phyloP scores from a whole-genome alignment of 2,329 filamentous ascomycete species.

The Stagonosporopsis chrysanthemi region DNA sequence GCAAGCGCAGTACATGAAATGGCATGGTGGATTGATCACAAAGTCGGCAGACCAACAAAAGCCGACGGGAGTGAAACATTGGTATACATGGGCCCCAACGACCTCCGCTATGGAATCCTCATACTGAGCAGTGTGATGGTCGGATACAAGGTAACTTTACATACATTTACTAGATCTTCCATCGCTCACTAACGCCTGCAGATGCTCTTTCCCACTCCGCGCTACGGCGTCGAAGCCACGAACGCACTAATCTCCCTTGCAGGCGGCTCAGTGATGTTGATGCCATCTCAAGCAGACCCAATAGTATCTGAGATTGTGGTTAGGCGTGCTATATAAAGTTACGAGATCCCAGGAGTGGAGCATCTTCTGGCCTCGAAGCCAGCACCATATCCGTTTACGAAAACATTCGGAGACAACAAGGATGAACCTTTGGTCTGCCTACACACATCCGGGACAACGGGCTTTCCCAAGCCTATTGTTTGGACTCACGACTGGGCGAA shows the following conservation, averaged over 20 bases:
- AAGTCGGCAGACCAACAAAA: neutral
- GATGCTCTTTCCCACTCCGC: neutral
- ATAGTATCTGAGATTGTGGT: neutral
- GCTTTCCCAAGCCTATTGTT: neutral
- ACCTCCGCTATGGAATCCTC: neutral
- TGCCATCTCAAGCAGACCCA: neutral
- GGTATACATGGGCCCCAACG: neutral
- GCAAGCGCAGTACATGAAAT: neutral
- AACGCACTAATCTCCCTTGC: neutral
- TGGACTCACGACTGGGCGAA: conserved; percentile 2
- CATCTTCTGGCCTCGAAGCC: neutral
- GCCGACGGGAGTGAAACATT: conserved; percentile 1
- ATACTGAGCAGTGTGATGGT: neutral
- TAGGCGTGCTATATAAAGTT: neutral
- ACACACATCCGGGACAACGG: conserved; percentile 1
- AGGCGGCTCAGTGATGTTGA: neutral
- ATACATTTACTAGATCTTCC: neutral
- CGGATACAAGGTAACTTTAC: neutral
- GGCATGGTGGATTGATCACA: conserved; percentile 1
- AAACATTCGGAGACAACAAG: neutral
- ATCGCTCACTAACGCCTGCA: neutral
- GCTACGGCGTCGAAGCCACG: neutral
- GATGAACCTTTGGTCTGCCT: neutral
- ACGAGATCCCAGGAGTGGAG: neutral
- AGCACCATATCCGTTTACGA: neutral